A percentile compares a stretch with the other conserved stretches of the same genome.
phyloP scores from a whole-genome alignment of 495 filamentous ascomycete species.

The Rusavskia elegans region DNA sequence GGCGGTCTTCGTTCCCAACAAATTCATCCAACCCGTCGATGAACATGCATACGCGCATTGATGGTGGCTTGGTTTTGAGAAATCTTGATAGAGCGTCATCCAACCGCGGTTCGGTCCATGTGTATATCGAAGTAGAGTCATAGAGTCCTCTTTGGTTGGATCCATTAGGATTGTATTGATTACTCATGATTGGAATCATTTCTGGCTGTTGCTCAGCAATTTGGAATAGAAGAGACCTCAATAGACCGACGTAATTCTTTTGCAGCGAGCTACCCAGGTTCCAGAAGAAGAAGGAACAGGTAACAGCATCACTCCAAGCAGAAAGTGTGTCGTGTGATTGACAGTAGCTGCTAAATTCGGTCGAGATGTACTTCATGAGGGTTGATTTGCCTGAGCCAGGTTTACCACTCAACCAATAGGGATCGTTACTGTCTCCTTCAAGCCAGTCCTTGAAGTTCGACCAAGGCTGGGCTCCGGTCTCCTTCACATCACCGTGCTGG shows the following conservation, averaged over 20 bases:
- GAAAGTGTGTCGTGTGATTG: slow-evolving; percentile 10
- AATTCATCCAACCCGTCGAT: slow-evolving; percentile 35
- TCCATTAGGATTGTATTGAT: not conserved
- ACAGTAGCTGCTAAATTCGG: not conserved
- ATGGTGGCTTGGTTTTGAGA: not conserved
- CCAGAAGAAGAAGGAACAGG: slow-evolving; percentile 33
- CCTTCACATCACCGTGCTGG: not conserved
- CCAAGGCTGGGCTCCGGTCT: slow-evolving; percentile 5
- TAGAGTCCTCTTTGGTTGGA: not conserved
- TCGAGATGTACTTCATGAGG: slow-evolving; percentile 25
- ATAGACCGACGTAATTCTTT: slow-evolving; percentile 27
- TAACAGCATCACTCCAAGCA: slow-evolving; percentile 16
- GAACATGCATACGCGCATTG: slow-evolving; percentile 24
- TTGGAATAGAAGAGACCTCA: slow-evolving; percentile 25
- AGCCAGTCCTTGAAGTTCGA: slow-evolving; percentile 14
- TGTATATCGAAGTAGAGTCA: not conserved
- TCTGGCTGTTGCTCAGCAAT: slow-evolving; percentile 19
- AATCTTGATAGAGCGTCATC: not conserved
- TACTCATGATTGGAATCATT: slow-evolving; percentile 13
- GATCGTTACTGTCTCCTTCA: slow-evolving; percentile 15
- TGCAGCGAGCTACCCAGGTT: slow-evolving; percentile 21
- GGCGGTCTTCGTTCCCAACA: slow-evolving; percentile 4
- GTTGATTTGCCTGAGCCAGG: slow-evolving; percentile 31
- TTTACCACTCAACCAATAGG: slow-evolving; percentile 26
- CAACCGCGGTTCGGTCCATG: not conserved